Base-by-base conservation (phyloP, 2,329 filamentous ascomycete genomes). In the Sarocladium kiliense region DNA sequence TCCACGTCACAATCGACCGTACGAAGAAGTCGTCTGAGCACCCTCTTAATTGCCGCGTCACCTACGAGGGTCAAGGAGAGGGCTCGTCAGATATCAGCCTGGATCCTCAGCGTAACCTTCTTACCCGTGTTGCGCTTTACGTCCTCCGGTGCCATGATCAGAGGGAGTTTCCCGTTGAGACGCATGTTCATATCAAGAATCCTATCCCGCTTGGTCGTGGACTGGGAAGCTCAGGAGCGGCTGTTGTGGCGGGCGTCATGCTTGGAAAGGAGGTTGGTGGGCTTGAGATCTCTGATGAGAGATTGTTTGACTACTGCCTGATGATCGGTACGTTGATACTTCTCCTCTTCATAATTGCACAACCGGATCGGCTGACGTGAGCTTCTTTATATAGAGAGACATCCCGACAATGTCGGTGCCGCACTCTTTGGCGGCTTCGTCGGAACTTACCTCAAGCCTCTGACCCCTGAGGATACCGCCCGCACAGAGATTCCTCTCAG, bases 401-500 rank as follows among this genome's bases (percentile, higher is more conserved):
- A 96, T 71, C 91, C 91, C 11, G 91, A 96, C 74, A 96, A 96
- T 67, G 91, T 99, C 53, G 94, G 92, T 56, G 94, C 94, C 14
- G 92, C 94, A 7, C 82, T 97, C 34, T 97, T 95, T 65, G 94
- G 94, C 62, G 94, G 94, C 30, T 97, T 99, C 63, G 91, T 99
- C 25, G 94, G 94, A 58, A 97, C 93, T 18, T 97, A 97, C 68
- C 82, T 97, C 58, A 96, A 95, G 74, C 93, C 96, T 58, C 80
- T 97, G 61, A 85, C 89, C 61, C 89, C 91, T 3, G 90, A 91
- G 70, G 93, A 97, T 65, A 87, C 91, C 58, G 90, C 91, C 58
- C 84, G 94, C 59, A 91, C 88, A 62, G 94, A 97, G 73, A 96
- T 99, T 56, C 94, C 94, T 3, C 82, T 97, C 30, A 92, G 89